These are phyloP conservation scores for Fistulina hepatica DNA, from an alignment of 1,284 basidiomycete genomes.

Conservation along the genomic window DNA sequence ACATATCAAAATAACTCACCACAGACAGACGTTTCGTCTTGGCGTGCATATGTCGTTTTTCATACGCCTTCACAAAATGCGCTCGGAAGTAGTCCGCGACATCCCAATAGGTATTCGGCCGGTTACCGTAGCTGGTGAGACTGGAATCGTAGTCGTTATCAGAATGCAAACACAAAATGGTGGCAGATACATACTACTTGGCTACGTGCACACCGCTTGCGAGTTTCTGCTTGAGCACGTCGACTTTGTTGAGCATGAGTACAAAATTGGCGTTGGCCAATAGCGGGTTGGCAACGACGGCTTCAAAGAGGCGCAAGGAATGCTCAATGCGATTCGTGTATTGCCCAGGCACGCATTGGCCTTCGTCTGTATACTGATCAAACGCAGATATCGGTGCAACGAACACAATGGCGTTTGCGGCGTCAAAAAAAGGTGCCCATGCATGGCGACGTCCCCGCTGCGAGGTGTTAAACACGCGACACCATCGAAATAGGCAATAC, in stretches of 20 bases:
- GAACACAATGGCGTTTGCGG: constrained; percentile 79
- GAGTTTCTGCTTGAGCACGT: neutral
- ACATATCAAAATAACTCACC: neutral
- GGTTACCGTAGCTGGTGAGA: neutral
- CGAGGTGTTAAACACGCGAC: no score
- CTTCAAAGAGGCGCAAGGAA: neutral
- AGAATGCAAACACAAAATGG: no score
- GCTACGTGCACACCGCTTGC: neutral
- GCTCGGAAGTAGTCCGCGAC: neutral
- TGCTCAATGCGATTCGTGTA: constrained; percentile 1
- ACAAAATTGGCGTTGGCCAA: neutral
- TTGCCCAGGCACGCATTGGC: no score
- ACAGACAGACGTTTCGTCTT: neutral
- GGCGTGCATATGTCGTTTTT: neutral
- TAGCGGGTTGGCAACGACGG: neutral
- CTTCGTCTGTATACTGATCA: no score
- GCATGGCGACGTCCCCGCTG: constrained; percentile 74
- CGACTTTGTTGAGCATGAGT: constrained; percentile 1
- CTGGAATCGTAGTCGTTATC: neutral
- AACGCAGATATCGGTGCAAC: constrained; percentile 80
- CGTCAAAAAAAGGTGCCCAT: constrained; percentile 76
- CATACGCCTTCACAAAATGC: neutral
- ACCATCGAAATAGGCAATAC: no score
- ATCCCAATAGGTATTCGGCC: neutral
- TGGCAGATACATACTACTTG: neutral